Evolutionary conservation across 2,329 filamentous ascomycete species (phyloP).

Genomic region (Aspergillus sp.): DNA sequence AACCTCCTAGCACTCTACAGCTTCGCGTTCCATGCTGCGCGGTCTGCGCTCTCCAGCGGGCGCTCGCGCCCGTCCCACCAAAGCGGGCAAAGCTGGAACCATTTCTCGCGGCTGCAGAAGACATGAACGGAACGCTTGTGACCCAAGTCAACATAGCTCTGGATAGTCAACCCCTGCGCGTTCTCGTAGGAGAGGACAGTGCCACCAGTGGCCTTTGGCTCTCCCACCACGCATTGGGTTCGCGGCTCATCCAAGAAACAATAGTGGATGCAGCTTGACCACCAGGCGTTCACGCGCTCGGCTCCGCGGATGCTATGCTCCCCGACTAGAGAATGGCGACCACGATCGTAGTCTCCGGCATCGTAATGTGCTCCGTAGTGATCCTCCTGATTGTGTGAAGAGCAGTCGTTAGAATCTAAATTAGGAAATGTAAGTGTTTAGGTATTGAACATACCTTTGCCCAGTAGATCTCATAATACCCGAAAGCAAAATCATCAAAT

Average conservation of each 20-base stretch:
- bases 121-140: slow-evolving; percentile 71
- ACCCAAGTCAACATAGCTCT: slow-evolving; percentile 70
- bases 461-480: slow-evolving; percentile 82
- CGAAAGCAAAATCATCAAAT: slow-evolving; percentile 70
- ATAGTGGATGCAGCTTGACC: slow-evolving; percentile 59
- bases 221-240: slow-evolving; percentile 55
- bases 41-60: slow-evolving; percentile 46
- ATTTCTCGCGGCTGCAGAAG: slow-evolving; percentile 64
- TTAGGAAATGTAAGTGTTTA: too few species aligned
- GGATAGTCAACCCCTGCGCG: slow-evolving; percentile 69
- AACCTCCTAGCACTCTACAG: slow-evolving; percentile 28
- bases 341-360: slow-evolving; percentile 58
- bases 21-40: slow-evolving; percentile 50
- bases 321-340: slow-evolving; percentile 61
- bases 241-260: slow-evolving; percentile 60
- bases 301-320: slow-evolving; percentile 56
- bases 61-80: slow-evolving; percentile 50
- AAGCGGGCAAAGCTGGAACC: slow-evolving; percentile 61
- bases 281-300: slow-evolving; percentile 59
- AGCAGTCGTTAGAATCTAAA: background rate
- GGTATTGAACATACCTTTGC: slow-evolving; percentile 53
- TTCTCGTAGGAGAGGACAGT: slow-evolving; percentile 74
- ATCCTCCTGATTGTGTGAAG: slow-evolving; percentile 50
- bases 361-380: slow-evolving; percentile 60
- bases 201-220: slow-evolving; percentile 70